Percentiles rank a stretch among this genome's conserved stretches.
phyloP scores from a whole-genome alignment of 805 yeast genomes.

The Grigorovia yakushimaensis region DNA sequence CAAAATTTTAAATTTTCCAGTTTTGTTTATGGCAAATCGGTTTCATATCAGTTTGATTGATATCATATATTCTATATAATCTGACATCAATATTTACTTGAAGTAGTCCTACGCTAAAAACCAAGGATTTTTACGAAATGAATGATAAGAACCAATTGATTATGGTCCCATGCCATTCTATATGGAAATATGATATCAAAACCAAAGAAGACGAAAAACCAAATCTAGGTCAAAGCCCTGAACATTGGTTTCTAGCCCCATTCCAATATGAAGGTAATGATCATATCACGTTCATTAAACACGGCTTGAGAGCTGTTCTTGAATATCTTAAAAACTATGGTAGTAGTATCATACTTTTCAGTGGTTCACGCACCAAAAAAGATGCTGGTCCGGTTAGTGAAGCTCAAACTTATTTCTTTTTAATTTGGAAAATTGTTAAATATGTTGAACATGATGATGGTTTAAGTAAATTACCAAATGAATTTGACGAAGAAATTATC shows the following conservation, averaged over 20 bases:
- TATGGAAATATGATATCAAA: conserved; percentile 35
- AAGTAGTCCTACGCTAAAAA: too few species aligned
- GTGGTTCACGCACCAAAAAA: conserved; percentile 67
- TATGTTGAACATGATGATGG: not conserved
- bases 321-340: conserved; percentile 25
- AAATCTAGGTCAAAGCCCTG: conserved; percentile 36
- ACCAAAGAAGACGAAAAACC: conserved; percentile 11
- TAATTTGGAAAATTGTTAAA: conserved; percentile 30
- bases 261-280: conserved; percentile 66
- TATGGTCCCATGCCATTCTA: conserved; percentile 54
- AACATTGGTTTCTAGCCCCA: conserved; percentile 58
- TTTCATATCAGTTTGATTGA: too few species aligned
- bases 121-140: too few species aligned
- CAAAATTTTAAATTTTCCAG: too few species aligned
- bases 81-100: too few species aligned
- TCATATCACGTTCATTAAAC: conserved; percentile 55
- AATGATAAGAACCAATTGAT: conserved; percentile 24
- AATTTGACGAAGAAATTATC: conserved; percentile 7
- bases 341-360: conserved; percentile 33
- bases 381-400: conserved; percentile 50
- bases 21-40: too few species aligned
- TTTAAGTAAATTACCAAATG: not conserved
- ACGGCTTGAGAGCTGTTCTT: conserved; percentile 39
- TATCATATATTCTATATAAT: too few species aligned
- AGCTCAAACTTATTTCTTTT: conserved; percentile 44